These are phyloP conservation scores for Fusarium albidum DNA, from an alignment of 2,329 filamentous ascomycete species.

Conservation along the genomic window DNA sequence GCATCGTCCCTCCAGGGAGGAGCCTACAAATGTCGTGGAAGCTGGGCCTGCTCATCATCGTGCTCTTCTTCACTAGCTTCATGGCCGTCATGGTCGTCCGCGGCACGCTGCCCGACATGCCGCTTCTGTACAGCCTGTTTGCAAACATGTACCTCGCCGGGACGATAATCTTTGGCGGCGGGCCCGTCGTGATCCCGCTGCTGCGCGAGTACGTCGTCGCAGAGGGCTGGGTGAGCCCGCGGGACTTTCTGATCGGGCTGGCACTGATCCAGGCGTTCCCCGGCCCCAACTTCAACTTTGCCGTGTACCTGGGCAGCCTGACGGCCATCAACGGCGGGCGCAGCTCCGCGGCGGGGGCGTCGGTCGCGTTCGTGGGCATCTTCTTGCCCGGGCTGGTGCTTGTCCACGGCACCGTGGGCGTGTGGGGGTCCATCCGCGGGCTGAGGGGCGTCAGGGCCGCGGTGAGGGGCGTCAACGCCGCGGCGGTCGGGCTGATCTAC, in stretches of 20 bases:
- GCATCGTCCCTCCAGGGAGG: conserved; percentile 45
- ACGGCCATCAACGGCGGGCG: conserved; percentile 51
- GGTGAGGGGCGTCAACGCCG: conserved; percentile 65
- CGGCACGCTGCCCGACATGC: conserved; percentile 48
- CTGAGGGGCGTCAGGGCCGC: conserved; percentile 56
- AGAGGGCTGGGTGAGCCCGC: conserved; percentile 73
- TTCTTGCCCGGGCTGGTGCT: conserved; percentile 60
- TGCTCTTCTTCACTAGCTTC: conserved; percentile 64
- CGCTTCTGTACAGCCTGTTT: conserved; percentile 68
- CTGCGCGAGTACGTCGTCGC: conserved; percentile 69
- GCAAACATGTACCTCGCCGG: conserved; percentile 78
- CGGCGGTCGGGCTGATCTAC: conserved; percentile 68
- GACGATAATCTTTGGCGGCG: conserved; percentile 72
- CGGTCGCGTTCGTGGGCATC: conserved; percentile 62
- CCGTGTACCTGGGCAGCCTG: conserved; percentile 64
- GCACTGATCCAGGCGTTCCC: conserved; percentile 77
- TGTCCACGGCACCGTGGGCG: conserved; percentile 60
- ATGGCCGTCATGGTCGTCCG: conserved; percentile 62
- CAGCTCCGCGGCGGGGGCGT: conserved; percentile 53
- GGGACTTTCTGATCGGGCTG: conserved; percentile 77
- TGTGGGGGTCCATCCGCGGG: conserved; percentile 61
- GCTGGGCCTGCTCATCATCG: conserved; percentile 51
- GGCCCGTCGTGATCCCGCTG: conserved; percentile 71
- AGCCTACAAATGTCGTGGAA: conserved; percentile 55
- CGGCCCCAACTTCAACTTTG: conserved; percentile 58